A percentile compares a stretch with the other conserved stretches of the same genome.
Evolutionary conservation across 129 eudicot species (phyloP).

Genomic region (Flaveria bidentis): DNA sequence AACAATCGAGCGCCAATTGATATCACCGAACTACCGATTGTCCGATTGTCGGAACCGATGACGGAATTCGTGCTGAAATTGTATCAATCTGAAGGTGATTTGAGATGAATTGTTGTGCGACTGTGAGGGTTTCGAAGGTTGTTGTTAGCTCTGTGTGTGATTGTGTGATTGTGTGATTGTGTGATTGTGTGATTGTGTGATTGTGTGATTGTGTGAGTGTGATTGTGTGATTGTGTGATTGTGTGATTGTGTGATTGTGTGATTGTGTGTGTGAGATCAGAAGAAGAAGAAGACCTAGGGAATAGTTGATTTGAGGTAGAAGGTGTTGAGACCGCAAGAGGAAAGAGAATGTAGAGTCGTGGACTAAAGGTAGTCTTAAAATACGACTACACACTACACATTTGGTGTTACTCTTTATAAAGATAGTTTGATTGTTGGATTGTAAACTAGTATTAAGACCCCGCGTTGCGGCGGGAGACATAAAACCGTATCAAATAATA

Average conservation of each 20-base stretch:
- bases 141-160: neutral
- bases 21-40: conserved; percentile 2
- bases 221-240: no score
- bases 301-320: conserved; percentile 22
- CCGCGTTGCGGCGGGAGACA: no score
- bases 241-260: neutral
- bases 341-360: conserved; percentile 19
- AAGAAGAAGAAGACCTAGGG: conserved; percentile 22
- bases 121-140: neutral
- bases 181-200: neutral
- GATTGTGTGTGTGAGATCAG: neutral
- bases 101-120: conserved; percentile 23
- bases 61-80: conserved; percentile 2
- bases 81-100: neutral
- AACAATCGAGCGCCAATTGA: conserved; percentile 8
- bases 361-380: neutral
- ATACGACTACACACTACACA: neutral
- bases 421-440: no score
- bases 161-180: no score
- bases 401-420: no score
- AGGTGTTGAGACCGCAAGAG: conserved; percentile 22
- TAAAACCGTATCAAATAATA: no score
- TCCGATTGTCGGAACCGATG: conserved; percentile 2
- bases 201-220: neutral
- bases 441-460: no score